phyloP scores from a whole-genome alignment of 208 protist genomes.

The Wallacemonas sp. region DNA sequence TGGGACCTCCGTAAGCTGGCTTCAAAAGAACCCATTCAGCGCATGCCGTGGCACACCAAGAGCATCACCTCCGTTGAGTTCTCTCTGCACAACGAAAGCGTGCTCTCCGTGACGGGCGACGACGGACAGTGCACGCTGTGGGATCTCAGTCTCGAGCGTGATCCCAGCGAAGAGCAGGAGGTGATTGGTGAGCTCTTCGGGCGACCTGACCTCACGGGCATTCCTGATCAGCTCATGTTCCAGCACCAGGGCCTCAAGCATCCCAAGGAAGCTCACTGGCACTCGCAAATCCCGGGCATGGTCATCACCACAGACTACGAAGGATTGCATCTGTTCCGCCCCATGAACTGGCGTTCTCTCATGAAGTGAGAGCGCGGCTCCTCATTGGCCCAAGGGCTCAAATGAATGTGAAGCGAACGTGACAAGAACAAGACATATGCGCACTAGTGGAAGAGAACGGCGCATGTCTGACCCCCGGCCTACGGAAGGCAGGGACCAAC shows the following conservation, averaged over 20 bases:
- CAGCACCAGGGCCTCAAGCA: slow-evolving; percentile 96
- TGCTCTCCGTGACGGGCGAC: slow-evolving; percentile 92
- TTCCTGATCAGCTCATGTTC: slow-evolving; percentile 97
- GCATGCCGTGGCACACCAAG: slow-evolving; percentile 92
- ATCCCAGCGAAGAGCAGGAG: slow-evolving; percentile 91
- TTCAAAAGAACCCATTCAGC: slow-evolving; percentile 61
- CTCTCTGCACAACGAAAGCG: slow-evolving; percentile 94
- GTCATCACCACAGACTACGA: slow-evolving; percentile 95
- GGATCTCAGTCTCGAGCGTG: slow-evolving; percentile 97
- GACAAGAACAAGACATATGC: slow-evolving; percentile 1
- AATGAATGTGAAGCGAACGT: background rate
- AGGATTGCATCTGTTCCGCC: slow-evolving; percentile 97
- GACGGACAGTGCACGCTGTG: slow-evolving; percentile 96
- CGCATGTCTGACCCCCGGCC: too few relatives aligned
- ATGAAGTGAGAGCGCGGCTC: slow-evolving; percentile 52
- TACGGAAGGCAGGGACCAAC: too few relatives aligned
- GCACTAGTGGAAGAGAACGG: too few relatives aligned
- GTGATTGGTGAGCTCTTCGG: slow-evolving; percentile 80
- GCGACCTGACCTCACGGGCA: slow-evolving; percentile 68
- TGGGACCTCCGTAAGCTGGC: slow-evolving; percentile 96
- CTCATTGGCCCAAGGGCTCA: too few relatives aligned
- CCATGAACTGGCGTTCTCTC: slow-evolving; percentile 93
- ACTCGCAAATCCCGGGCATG: slow-evolving; percentile 95
- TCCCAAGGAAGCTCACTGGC: slow-evolving; percentile 98
- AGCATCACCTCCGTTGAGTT: slow-evolving; percentile 97